These are phyloP conservation scores for Naegleria fowleri DNA, from an alignment of 208 protist genomes.

Conservation along the genomic window DNA sequence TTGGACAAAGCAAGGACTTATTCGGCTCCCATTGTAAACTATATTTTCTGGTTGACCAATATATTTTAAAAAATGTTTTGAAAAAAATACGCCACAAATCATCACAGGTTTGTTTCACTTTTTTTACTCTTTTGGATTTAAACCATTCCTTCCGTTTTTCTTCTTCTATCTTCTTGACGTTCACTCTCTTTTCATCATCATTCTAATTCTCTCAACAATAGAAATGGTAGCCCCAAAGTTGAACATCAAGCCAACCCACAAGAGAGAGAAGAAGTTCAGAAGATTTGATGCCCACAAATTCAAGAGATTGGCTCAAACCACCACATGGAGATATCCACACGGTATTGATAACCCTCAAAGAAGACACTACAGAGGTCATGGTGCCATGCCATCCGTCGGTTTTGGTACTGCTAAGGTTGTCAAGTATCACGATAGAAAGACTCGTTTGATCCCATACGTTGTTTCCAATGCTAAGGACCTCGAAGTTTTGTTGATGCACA, in stretches of 20 bases:
- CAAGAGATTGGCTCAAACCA: slow-evolving; percentile 64
- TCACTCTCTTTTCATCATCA: neutral
- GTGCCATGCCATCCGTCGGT: slow-evolving; percentile 94
- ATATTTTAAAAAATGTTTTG: no score
- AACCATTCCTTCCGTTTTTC: no score
- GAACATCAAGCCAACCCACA: slow-evolving; percentile 89
- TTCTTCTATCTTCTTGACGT: neutral
- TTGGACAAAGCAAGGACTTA: no score
- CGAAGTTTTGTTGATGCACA: slow-evolving; percentile 98
- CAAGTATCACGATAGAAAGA: slow-evolving; percentile 77
- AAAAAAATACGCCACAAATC: no score
- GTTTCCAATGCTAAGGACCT: slow-evolving; percentile 91
- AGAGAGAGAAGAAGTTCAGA: slow-evolving; percentile 93
- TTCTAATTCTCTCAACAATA: neutral
- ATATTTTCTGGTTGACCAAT: no score
- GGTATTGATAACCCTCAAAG: slow-evolving; percentile 97
- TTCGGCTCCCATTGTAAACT: no score
- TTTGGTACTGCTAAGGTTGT: slow-evolving; percentile 94
- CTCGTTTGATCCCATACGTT: slow-evolving; percentile 94
- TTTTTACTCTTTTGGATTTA: no score
- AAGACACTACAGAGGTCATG: slow-evolving; percentile 92
- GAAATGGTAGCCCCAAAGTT: slow-evolving; percentile 71
- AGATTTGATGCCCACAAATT: slow-evolving; percentile 88
- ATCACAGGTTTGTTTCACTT: no score
- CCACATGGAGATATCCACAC: slow-evolving; percentile 89